Conservation (phyloP, 2,329 filamentous ascomycete species). For the Ciborinia camelliae region DNA sequence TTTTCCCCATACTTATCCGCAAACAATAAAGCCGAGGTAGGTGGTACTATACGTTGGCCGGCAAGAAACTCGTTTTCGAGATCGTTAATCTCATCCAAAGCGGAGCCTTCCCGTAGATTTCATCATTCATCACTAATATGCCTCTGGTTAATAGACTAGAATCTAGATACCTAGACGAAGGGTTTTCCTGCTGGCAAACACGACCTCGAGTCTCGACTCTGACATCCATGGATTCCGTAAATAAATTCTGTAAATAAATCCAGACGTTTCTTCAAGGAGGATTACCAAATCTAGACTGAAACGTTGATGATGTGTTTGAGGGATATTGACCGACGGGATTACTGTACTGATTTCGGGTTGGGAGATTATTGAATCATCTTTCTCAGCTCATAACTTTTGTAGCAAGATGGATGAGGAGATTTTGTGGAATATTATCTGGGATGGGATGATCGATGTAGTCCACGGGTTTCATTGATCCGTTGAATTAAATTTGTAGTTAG, state of each 20-base stretch:
- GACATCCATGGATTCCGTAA: too few relatives aligned
- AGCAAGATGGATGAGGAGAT: too few relatives aligned
- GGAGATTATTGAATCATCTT: background rate
- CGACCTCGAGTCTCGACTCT: too few relatives aligned
- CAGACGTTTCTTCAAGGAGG: conserved; percentile 1
- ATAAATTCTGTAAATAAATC: background rate
- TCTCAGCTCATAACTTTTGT: background rate
- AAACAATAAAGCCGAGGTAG: background rate
- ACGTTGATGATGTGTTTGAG: conserved; percentile 1
- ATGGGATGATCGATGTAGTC: background rate
- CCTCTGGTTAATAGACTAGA: too few relatives aligned
- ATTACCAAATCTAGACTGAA: conserved; percentile 1
- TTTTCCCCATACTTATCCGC: background rate
- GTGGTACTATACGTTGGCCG: background rate
- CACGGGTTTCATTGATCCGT: background rate
- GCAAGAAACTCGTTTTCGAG: background rate
- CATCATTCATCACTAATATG: too few relatives aligned
- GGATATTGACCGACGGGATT: too few relatives aligned
- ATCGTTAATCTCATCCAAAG: too few relatives aligned
- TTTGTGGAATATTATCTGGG: background rate
- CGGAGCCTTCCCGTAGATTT: too few relatives aligned
- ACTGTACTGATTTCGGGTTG: background rate
- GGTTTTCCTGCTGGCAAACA: too few relatives aligned
- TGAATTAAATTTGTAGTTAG: too few relatives aligned
- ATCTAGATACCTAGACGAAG: too few relatives aligned